Conservation (phyloP, 2,329 filamentous ascomycete genomes). For the Elsinoe arachidis region DNA sequence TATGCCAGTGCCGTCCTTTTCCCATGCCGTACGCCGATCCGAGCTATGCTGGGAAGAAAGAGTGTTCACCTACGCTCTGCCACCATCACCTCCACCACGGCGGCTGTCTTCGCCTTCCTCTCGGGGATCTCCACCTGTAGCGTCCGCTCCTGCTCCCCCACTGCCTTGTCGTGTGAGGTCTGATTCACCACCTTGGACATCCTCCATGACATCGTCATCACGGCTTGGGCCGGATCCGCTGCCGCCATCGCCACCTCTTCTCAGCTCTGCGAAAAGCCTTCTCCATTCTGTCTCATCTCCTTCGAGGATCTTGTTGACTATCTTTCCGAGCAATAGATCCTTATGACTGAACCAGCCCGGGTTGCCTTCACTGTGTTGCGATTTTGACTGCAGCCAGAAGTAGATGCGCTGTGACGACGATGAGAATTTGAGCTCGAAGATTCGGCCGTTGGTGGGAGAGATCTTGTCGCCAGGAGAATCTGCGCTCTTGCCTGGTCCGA, state of each 20-base stretch:
- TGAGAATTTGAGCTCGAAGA: conserved; percentile 87
- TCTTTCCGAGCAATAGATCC: conserved; percentile 77
- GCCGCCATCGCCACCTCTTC: conserved; percentile 53
- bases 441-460: conserved; percentile 66
- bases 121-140: conserved; percentile 83
- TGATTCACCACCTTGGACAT: conserved; percentile 58
- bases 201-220: conserved; percentile 63
- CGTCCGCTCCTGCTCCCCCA: conserved; percentile 75
- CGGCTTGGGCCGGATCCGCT: conserved; percentile 30
- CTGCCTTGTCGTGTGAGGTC: conserved; percentile 50
- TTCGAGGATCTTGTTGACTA: conserved; percentile 76
- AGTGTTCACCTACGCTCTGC: conserved; percentile 88
- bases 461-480: conserved; percentile 43
- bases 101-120: conserved; percentile 81
- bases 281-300: conserved; percentile 80
- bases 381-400: conserved; percentile 94
- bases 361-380: conserved; percentile 62
- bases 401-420: conserved; percentile 86
- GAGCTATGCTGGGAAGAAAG: conserved; percentile 18
- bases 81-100: conserved; percentile 91
- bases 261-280: conserved; percentile 54
- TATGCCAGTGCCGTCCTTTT: background rate
- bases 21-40: background rate
- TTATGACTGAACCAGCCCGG: conserved; percentile 73
- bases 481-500: conserved; percentile 22